These are phyloP conservation scores for Corylus americana DNA, from an alignment of 306 rosid species.

Conservation along the genomic window DNA sequence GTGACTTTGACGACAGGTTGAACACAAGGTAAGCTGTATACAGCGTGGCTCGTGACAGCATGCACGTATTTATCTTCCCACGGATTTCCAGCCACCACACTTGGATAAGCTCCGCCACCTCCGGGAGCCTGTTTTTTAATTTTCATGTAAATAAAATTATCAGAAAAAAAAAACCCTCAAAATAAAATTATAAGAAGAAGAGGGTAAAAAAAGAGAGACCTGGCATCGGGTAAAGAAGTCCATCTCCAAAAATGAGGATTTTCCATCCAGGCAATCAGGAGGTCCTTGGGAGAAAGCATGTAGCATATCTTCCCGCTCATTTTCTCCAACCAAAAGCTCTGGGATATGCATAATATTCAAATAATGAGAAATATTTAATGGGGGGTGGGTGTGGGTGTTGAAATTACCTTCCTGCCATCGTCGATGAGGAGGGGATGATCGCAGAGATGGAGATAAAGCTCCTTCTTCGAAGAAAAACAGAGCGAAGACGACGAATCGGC, in stretches of 20 bases:
- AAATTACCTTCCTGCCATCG: constrained; percentile 54
- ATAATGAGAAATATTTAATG: too few species aligned
- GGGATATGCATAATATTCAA: too few species aligned
- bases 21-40: constrained; percentile 67
- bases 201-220: constrained; percentile 29
- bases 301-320: constrained; percentile 59
- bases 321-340: constrained; percentile 73
- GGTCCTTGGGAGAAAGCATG: constrained; percentile 63
- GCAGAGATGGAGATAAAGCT: constrained; percentile 51
- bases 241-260: constrained; percentile 66
- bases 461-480: constrained; percentile 50
- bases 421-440: constrained; percentile 56
- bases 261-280: constrained; percentile 61
- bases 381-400: too few species aligned
- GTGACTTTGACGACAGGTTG: constrained; percentile 30
- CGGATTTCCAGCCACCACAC: constrained; percentile 82
- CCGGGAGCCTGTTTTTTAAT: constrained; percentile 47
- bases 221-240: constrained; percentile 40
- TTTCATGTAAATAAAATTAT: neutral
- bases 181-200: too few species aligned
- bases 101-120: constrained; percentile 56
- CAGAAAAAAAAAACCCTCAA: neutral
- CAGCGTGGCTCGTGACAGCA: constrained; percentile 51
- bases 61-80: constrained; percentile 40
- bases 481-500: neutral